Base-by-base conservation (phyloP, 2,329 filamentous ascomycete species). In the Biscogniauxia marginata region DNA sequence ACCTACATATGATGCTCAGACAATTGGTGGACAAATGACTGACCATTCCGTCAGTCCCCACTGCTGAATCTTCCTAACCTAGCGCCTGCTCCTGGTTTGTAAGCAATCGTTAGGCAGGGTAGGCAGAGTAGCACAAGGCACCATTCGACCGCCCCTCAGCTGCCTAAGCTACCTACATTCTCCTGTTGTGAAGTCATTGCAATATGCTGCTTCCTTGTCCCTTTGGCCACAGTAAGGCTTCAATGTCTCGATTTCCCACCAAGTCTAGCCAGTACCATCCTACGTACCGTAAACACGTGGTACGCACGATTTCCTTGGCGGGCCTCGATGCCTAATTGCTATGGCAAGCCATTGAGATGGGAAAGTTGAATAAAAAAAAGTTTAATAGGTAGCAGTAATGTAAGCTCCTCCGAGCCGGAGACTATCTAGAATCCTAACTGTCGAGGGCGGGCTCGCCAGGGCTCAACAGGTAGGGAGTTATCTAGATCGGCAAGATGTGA, bases 401-500 rank as follows among this genome's bases (percentile, higher is more conserved):
- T n/a, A n/a, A 39, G 30, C 30, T 39, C n/a, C 30, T 39, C 30
- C 9, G n/a, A n/a, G 30, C 13, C 30, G 13, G 9, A 39, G 2
- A 39, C 9, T 39, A 11, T 16, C 30, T 39, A 39, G 13, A 7
- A 8, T 39, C 30, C 13, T 3, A 39, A 39, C n/a, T 4, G 9
- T n/a, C 2, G 13, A 39, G 30, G 30, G 11, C 13, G 30, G 13
- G n/a, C 11, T 11, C 11, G 9, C n/a, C 30, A 39, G 13, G 9
- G 13, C 13, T 39, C n/a, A 3, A 39, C n/a, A 3, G 9, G 13
- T 9, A 39, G 30, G 30, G 6, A 16, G 34, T 48, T 34, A 43
- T 24, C 54, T 77, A 96, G 55, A 96, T 64, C 22, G 91, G 91
- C 63, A 96, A 75, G 61, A 98, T 84, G 76, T 97, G 93, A 72